Conservation (phyloP, 148 eudicot genomes). For the Pharnaceum exiguum region DNA sequence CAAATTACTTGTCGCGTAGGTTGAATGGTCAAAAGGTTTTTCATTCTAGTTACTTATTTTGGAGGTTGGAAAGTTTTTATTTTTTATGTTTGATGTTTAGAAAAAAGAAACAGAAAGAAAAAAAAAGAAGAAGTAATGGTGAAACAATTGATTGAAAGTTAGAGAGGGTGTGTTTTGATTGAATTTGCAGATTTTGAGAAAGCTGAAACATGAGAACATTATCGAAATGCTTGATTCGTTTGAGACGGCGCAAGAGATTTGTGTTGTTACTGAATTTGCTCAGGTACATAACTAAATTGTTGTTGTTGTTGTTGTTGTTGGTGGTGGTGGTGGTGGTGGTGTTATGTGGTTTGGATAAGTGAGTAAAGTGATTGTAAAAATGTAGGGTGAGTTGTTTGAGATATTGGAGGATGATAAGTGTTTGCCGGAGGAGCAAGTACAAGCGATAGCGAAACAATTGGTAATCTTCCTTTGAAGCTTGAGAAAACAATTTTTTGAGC, state of each 20-base stretch:
- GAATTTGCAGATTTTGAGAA: slow-evolving; percentile 64
- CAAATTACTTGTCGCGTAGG: no score
- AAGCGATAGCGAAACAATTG: slow-evolving; percentile 97
- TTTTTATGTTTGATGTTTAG: no score
- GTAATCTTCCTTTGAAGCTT: slow-evolving; percentile 49
- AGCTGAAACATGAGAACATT: slow-evolving; percentile 93
- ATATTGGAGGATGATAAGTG: slow-evolving; percentile 96
- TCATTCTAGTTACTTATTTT: no score
- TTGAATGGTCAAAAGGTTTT: no score
- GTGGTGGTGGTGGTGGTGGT: neutral
- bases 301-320: no score
- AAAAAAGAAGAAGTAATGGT: no score
- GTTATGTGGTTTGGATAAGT: neutral
- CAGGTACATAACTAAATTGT: slow-evolving; percentile 44
- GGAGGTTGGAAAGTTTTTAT: no score
- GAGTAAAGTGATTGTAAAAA: neutral
- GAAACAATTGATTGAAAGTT: neutral
- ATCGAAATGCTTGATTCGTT: slow-evolving; percentile 97
- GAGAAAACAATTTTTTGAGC: no score
- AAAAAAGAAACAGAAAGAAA: no score
- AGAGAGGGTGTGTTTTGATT: neutral
- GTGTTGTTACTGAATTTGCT: slow-evolving; percentile 98
- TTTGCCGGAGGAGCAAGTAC: slow-evolving; percentile 97
- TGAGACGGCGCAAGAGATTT: slow-evolving; percentile 89
- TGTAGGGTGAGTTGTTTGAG: slow-evolving; percentile 94